Conservation (phyloP, 768 basidiomycete genomes). For the Tricholoma bakamatsutake region DNA sequence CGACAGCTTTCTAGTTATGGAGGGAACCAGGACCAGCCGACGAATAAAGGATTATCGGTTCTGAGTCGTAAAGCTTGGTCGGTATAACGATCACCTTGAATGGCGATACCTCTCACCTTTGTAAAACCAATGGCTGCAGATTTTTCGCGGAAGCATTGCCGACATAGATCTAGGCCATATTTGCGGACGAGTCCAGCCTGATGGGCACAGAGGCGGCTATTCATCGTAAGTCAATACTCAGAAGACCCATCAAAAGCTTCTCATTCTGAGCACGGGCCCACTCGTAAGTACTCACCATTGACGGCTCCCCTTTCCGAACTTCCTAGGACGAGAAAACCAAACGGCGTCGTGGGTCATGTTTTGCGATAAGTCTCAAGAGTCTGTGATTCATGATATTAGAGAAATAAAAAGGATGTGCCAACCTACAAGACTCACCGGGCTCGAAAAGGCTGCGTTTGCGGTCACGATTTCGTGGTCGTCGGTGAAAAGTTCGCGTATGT, state of each 20-base stretch:
- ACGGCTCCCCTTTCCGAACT: slow-evolving; percentile 91
- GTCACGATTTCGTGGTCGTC: slow-evolving; percentile 10
- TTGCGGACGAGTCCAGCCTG: slow-evolving; percentile 98
- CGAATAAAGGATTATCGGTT: slow-evolving; percentile 32
- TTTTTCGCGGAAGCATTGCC: slow-evolving; percentile 98
- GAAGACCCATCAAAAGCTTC: not conserved
- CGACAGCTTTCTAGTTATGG: slow-evolving; percentile 5
- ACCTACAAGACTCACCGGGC: slow-evolving; percentile 22
- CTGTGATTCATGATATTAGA: slow-evolving; percentile 1
- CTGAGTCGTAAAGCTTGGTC: slow-evolving; percentile 18
- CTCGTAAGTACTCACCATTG: slow-evolving; percentile 63
- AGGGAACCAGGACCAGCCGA: not conserved
- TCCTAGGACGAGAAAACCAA: slow-evolving; percentile 96
- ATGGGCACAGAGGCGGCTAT: slow-evolving; percentile 91
- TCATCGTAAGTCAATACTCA: not conserved
- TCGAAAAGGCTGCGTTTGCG: slow-evolving; percentile 16
- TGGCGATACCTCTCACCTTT: slow-evolving; percentile 57
- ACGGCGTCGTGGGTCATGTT: slow-evolving; percentile 98
- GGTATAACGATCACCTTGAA: not conserved
- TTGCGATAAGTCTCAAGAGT: slow-evolving; percentile 13
- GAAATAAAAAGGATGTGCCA: not conserved
- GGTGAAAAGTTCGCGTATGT: slow-evolving; percentile 24
- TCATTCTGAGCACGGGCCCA: not conserved
- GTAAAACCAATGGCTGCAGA: slow-evolving; percentile 88
- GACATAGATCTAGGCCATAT: slow-evolving; percentile 95